Evolutionary conservation across 2,329 filamentous ascomycete genomes (phyloP).

Genomic region (Aspergillus fumigatiaffinis): DNA sequence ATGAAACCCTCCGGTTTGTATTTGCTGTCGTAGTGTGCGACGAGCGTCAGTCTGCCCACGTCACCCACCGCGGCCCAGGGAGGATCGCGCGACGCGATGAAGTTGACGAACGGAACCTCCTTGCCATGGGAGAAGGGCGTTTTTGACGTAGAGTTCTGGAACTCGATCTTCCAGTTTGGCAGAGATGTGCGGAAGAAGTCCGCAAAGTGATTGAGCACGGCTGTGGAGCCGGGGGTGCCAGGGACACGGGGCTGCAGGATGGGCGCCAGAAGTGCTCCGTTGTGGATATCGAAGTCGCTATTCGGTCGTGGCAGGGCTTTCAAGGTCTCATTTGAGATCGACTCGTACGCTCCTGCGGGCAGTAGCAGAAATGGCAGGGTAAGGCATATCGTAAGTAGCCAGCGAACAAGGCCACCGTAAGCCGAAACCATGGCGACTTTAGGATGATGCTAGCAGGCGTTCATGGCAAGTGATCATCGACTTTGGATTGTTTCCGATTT

Average conservation of each 20-base stretch:
- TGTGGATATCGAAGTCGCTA: slow-evolving; percentile 72
- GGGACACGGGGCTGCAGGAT: slow-evolving; percentile 86
- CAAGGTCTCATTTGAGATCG: slow-evolving; percentile 72
- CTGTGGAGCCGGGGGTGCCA: slow-evolving; percentile 70
- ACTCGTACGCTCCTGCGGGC: slow-evolving; percentile 47
- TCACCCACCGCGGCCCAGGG: slow-evolving; percentile 74
- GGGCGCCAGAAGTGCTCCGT: slow-evolving; percentile 73
- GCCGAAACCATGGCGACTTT: slow-evolving; percentile 22
- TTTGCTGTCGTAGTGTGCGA: slow-evolving; percentile 92
- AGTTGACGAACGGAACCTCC: slow-evolving; percentile 77
- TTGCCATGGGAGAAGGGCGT: slow-evolving; percentile 71
- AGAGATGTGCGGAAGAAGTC: slow-evolving; percentile 73
- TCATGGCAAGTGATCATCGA: neutral
- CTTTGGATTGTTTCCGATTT: neutral
- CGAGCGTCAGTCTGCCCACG: slow-evolving; percentile 75
- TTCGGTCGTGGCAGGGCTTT: slow-evolving; percentile 67
- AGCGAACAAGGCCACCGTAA: slow-evolving; percentile 24
- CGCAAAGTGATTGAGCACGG: slow-evolving; percentile 76
- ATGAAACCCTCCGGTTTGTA: slow-evolving; percentile 79
- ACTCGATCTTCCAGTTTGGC: slow-evolving; percentile 73
- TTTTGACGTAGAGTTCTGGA: slow-evolving; percentile 84
- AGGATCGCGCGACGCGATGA: slow-evolving; percentile 83
- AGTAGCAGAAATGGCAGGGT: slow-evolving; percentile 20
- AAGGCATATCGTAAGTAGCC: slow-evolving; percentile 25
- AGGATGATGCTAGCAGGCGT: neutral